phyloP scores from a whole-genome alignment of 2,329 filamentous ascomycete genomes.

The Epichloe hybrida region DNA sequence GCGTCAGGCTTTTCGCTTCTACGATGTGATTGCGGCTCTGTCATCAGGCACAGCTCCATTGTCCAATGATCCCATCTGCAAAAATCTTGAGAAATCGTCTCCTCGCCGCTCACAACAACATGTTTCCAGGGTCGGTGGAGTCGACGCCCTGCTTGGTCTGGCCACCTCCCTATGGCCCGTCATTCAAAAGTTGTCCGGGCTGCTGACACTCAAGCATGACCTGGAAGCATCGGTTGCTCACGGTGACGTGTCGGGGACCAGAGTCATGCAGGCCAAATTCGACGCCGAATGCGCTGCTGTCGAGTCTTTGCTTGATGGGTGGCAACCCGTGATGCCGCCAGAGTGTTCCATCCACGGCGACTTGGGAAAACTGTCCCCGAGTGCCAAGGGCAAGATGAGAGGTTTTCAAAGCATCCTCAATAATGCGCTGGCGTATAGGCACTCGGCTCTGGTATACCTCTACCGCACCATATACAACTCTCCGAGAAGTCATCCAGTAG shows the following conservation, averaged over 20 bases:
- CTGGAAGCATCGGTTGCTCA: slow-evolving; percentile 30
- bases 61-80: slow-evolving; percentile 33
- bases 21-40: slow-evolving; percentile 50
- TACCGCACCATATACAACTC: slow-evolving; percentile 40
- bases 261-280: slow-evolving; percentile 35
- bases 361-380: neutral
- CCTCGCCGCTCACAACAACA: slow-evolving; percentile 28
- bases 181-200: slow-evolving; percentile 45
- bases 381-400: slow-evolving; percentile 19
- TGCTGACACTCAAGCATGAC: slow-evolving; percentile 38
- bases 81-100: slow-evolving; percentile 32
- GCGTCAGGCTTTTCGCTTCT: slow-evolving; percentile 46
- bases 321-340: slow-evolving; percentile 38
- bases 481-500: slow-evolving; percentile 30
- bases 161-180: slow-evolving; percentile 50
- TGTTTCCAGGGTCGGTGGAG: slow-evolving; percentile 34
- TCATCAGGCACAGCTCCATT: slow-evolving; percentile 46
- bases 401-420: slow-evolving; percentile 41
- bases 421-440: slow-evolving; percentile 46
- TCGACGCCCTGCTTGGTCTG: slow-evolving; percentile 48
- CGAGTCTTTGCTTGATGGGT: slow-evolving; percentile 39
- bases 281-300: slow-evolving; percentile 39
- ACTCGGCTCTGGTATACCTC: slow-evolving; percentile 44
- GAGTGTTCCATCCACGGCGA: slow-evolving; percentile 10
- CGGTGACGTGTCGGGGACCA: slow-evolving; percentile 29